Evolutionary conservation across 805 yeast genomes (phyloP), one percentile per base, ranked within the genome.

Genomic region (Myxozyma melibiosi): DNA sequence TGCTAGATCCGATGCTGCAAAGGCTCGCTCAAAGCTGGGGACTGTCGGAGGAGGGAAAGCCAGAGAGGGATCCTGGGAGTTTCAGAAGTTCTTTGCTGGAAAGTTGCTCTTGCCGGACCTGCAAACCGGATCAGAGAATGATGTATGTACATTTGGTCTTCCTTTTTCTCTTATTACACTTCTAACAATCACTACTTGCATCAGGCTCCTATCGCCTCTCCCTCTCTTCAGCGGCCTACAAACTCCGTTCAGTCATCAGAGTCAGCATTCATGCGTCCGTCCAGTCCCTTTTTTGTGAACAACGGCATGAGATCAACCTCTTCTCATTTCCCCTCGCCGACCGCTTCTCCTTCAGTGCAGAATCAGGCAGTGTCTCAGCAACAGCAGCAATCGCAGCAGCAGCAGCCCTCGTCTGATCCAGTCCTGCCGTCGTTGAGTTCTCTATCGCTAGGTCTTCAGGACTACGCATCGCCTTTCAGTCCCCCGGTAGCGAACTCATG

Each of bases 221-320:
- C n/a, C n/a, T n/a, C n/a, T n/a, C n/a, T n/a, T n/a, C n/a, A n/a
- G 39, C 57, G 20, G 22, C 46, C 57, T 4, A 47, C 33, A 4
- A 16, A 22, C 18, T 34, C 38, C 11, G 34, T 27, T 2, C 43
- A 28, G n/a, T 35, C 31, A 24, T 20, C 22, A 24, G 34, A 28
- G 31, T 27, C 34, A 14, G 4, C n/a, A n/a, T 31, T 25, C 13
- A 4, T 48, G 25, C 52, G 40, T 7, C 35, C 58, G 9, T 34
- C 58, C 9, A 48, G 58, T 42, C 58, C 58, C n/a, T 48, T 54
- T 30, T 28, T 48, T 27, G 30, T 16, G 14, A 43, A 43, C 37
- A 30, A 43, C 14, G 34, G 34, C 11, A 4, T 43, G 39, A 39
- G 45, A 8, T 44, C 51, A 4, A 31, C 51, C 2, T 37, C 56